Percentiles rank a stretch among this genome's conserved stretches.
Evolutionary conservation across 441 rosid species (phyloP).

Genomic region (Jatropha podagrica): DNA sequence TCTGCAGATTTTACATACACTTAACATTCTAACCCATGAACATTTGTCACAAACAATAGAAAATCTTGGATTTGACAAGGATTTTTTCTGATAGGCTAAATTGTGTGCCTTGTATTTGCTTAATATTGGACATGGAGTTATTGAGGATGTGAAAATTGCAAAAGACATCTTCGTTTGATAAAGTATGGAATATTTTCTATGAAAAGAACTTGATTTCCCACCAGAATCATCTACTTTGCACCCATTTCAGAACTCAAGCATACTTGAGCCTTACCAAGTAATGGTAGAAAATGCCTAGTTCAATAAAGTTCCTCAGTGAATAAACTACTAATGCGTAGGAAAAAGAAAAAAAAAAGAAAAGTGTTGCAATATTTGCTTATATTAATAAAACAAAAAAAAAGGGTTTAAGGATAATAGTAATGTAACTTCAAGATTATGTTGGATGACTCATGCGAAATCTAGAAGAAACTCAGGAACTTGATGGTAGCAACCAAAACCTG

Average conservation of each 20-base stretch:
- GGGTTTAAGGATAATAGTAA: background rate
- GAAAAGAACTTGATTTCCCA: background rate
- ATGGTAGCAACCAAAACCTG: constrained; percentile 12
- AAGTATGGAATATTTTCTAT: background rate
- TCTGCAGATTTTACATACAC: constrained; percentile 6
- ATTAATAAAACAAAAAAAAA: too few relatives aligned
- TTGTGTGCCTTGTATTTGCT: constrained; percentile 9
- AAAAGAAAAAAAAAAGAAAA: background rate
- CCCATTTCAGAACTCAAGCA: background rate
- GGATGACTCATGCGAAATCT: background rate
- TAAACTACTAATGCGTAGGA: too few relatives aligned
- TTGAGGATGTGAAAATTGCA: constrained; percentile 32
- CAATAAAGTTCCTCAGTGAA: background rate
- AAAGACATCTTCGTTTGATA: constrained; percentile 46
- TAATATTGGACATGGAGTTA: constrained; percentile 27
- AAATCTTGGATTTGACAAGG: constrained; percentile 17
- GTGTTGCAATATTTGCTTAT: background rate
- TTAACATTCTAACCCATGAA: constrained; percentile 15
- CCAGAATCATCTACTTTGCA: background rate
- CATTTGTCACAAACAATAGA: constrained; percentile 15
- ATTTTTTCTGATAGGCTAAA: constrained; percentile 19
- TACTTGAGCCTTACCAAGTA: background rate
- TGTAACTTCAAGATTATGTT: background rate
- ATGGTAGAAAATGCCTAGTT: background rate
- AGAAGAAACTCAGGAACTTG: background rate